A percentile compares a stretch with the other conserved stretches of the same genome.
Conservation (phyloP, 225 moss, liverwort and hornwort species). For the Climacium dendroides region DNA sequence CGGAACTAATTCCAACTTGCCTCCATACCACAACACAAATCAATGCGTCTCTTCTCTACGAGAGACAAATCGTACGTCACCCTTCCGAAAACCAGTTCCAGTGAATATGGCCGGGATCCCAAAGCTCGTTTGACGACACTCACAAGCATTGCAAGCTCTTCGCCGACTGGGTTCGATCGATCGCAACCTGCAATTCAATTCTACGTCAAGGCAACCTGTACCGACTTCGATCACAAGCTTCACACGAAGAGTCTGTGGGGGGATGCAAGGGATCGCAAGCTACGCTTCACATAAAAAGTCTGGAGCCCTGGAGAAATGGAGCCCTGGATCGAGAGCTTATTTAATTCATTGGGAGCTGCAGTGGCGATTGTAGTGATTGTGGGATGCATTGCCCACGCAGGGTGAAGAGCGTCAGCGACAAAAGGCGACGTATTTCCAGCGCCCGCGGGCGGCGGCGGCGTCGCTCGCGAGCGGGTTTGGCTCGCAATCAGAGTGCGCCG, state of each 20-base stretch:
- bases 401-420: neutral
- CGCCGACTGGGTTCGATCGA: neutral
- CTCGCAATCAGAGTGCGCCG: constrained; percentile 1
- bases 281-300: no score
- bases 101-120: neutral
- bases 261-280: neutral
- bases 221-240: neutral
- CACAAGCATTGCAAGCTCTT: neutral
- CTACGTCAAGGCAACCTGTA: no score
- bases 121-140: neutral
- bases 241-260: no score
- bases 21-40: neutral
- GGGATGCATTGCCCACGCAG: neutral
- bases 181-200: neutral
- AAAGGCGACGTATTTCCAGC: constrained; percentile 1
- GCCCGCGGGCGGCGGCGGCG: neutral
- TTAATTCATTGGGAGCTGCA: neutral
- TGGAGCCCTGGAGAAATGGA: neutral
- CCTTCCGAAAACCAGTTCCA: neutral
- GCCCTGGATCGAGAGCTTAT: neutral
- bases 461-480: neutral
- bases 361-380: neutral
- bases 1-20: neutral
- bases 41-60: neutral
- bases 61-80: neutral